Conservation (phyloP, 306 rosid species). For the Trifolium subterraneum region DNA sequence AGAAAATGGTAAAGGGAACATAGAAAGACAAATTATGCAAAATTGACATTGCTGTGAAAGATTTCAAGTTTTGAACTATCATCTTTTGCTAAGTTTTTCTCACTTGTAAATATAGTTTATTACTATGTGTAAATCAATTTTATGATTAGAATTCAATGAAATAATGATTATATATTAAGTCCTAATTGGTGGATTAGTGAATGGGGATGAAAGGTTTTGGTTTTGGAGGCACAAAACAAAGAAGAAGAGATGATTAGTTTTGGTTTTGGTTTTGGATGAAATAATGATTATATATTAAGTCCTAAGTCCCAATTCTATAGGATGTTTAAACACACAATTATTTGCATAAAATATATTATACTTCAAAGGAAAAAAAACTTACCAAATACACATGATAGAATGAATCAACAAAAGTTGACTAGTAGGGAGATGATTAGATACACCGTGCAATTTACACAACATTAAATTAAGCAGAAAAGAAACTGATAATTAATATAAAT, state of each 20-base stretch:
- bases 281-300: no score
- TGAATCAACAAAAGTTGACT: slow-evolving; percentile 38
- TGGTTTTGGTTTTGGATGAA: no score
- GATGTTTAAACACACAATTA: no score
- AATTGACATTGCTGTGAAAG: no score
- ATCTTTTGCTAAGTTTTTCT: not conserved
- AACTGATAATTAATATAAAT: no score
- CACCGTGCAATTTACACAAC: slow-evolving; percentile 4
- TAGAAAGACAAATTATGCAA: slow-evolving; percentile 57
- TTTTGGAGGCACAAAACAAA: not conserved
- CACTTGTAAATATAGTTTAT: no score
- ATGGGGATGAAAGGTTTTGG: not conserved
- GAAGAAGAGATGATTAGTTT: no score
- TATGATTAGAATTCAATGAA: not conserved
- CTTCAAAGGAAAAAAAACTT: no score
- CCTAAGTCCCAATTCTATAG: no score
- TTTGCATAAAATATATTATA: no score
- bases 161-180: not conserved
- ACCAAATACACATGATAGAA: slow-evolving; percentile 47
- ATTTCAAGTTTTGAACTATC: slow-evolving; percentile 4
- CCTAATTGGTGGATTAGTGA: not conserved
- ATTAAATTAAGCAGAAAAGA: slow-evolving; percentile 3
- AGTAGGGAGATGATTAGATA: slow-evolving; percentile 30
- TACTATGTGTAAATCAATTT: not conserved
- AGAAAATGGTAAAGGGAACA: slow-evolving; percentile 50